These are phyloP conservation scores for Mortierella sp. DNA, from an alignment of 371 early-diverging fungal genomes.

Conservation along the genomic window DNA sequence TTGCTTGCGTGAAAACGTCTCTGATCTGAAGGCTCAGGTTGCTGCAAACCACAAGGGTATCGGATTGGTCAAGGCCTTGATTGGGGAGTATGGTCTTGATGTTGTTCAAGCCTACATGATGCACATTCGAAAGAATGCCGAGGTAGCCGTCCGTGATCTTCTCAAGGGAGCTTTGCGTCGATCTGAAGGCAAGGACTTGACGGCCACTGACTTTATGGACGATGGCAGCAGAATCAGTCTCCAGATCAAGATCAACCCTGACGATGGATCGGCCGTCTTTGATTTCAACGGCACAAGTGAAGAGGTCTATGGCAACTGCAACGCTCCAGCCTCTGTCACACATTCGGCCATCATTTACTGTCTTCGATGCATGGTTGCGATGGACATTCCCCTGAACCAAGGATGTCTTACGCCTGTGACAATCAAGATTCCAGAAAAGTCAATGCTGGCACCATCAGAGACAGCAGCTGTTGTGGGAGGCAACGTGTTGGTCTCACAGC, in stretches of 20 bases:
- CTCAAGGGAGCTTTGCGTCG: constrained; percentile 67
- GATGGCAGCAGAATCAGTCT: constrained; percentile 91
- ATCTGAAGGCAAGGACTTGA: constrained; percentile 60
- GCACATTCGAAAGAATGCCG: constrained; percentile 87
- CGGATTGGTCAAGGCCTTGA: constrained; percentile 80
- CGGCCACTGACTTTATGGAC: constrained; percentile 90
- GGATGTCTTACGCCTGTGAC: constrained; percentile 91
- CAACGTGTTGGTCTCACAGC: constrained; percentile 95
- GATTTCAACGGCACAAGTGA: constrained; percentile 94
- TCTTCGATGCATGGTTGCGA: constrained; percentile 87
- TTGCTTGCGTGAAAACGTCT: constrained; percentile 86
- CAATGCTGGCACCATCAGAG: constrained; percentile 83
- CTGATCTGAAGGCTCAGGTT: constrained; percentile 94
- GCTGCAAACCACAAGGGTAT: constrained; percentile 98
- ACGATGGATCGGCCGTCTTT: constrained; percentile 84
- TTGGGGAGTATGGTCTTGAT: constrained; percentile 85
- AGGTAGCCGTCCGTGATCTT: constrained; percentile 83
- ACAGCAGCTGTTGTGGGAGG: constrained; percentile 96
- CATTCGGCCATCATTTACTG: constrained; percentile 96
- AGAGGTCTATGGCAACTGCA: constrained; percentile 79
- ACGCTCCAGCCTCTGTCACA: constrained; percentile 65
- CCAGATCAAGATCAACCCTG: constrained; percentile 74
- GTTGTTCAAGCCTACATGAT: constrained; percentile 95
- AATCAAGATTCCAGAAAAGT: constrained; percentile 80
- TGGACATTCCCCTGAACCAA: constrained; percentile 94